phyloP scores from a whole-genome alignment of 495 filamentous ascomycete species.

The Penicillium cataractarum region DNA sequence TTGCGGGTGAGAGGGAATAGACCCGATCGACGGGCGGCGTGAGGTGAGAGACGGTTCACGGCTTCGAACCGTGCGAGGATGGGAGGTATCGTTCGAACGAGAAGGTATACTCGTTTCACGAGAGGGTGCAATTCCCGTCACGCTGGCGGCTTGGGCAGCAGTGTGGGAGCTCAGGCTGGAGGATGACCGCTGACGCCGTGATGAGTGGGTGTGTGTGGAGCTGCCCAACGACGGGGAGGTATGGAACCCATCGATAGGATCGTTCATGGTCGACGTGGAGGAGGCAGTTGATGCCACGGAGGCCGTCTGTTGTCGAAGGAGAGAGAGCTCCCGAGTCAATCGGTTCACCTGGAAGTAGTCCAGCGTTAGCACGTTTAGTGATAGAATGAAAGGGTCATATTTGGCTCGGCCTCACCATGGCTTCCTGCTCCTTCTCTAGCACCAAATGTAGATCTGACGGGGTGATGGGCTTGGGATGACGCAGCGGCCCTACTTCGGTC shows the following conservation, averaged over 20 bases:
- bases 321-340: constrained; percentile 79
- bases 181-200: constrained; percentile 66
- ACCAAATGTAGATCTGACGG: constrained; percentile 83
- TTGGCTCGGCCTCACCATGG: constrained; percentile 65
- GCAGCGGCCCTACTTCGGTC: constrained; percentile 58
- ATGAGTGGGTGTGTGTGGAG: constrained; percentile 57
- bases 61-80: constrained; percentile 35
- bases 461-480: constrained; percentile 83
- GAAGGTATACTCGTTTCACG: constrained; percentile 39
- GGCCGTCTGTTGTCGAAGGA: constrained; percentile 79
- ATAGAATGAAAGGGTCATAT: neutral
- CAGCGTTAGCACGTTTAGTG: neutral
- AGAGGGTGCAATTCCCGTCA: constrained; percentile 53
- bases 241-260: constrained; percentile 49
- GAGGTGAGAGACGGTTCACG: constrained; percentile 49
- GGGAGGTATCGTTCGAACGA: constrained; percentile 27
- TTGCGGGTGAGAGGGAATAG: constrained; percentile 38
- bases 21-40: constrained; percentile 44
- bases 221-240: constrained; percentile 53
- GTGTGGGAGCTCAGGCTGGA: constrained; percentile 60
- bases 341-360: constrained; percentile 74
- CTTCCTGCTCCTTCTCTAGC: constrained; percentile 92
- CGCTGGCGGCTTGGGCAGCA: constrained; percentile 51
- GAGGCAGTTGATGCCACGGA: constrained; percentile 82
- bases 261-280: constrained; percentile 67